Evolutionary conservation across 805 yeast genomes (phyloP).

Genomic region (Lachancea dasiensis): DNA sequence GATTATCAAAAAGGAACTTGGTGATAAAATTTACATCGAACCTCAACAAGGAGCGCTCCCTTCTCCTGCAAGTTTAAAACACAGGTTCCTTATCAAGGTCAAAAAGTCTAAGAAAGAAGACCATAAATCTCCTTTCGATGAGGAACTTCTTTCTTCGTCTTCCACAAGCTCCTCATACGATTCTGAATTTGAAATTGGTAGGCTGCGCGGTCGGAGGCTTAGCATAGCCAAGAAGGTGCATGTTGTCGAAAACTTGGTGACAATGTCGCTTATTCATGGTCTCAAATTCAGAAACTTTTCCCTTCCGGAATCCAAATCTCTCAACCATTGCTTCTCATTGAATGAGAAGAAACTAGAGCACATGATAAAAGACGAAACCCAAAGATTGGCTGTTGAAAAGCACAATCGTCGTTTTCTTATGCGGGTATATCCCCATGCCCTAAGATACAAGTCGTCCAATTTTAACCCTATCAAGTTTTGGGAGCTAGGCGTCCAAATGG

Average conservation of each 20-base stretch:
- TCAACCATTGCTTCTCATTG: conserved; percentile 80
- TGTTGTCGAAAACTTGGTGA: conserved; percentile 22
- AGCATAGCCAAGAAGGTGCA: conserved; percentile 22
- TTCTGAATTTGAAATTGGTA: conserved; percentile 24
- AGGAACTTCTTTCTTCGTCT: conserved; percentile 21
- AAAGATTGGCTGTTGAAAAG: conserved; percentile 51
- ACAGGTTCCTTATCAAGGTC: conserved; percentile 70
- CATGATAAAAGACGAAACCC: conserved; percentile 57
- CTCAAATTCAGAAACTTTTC: conserved; percentile 75
- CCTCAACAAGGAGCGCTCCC: conserved; percentile 43
- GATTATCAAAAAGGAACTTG: conserved; percentile 51
- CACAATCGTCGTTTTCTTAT: conserved; percentile 72
- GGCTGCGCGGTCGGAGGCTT: conserved; percentile 25
- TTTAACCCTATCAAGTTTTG: conserved; percentile 76
- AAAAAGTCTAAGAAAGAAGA: conserved; percentile 46
- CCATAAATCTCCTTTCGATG: not conserved
- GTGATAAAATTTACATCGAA: conserved; percentile 43
- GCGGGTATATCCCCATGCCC: conserved; percentile 83
- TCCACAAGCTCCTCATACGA: conserved; percentile 33
- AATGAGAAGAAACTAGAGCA: conserved; percentile 64
- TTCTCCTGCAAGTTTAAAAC: conserved; percentile 65
- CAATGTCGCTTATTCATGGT: conserved; percentile 47
- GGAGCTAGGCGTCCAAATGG: conserved; percentile 87
- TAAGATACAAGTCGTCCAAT: conserved; percentile 71
- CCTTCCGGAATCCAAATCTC: conserved; percentile 74